phyloP scores from a whole-genome alignment of 805 yeast species.

The Kodamaea neixiangensis region DNA sequence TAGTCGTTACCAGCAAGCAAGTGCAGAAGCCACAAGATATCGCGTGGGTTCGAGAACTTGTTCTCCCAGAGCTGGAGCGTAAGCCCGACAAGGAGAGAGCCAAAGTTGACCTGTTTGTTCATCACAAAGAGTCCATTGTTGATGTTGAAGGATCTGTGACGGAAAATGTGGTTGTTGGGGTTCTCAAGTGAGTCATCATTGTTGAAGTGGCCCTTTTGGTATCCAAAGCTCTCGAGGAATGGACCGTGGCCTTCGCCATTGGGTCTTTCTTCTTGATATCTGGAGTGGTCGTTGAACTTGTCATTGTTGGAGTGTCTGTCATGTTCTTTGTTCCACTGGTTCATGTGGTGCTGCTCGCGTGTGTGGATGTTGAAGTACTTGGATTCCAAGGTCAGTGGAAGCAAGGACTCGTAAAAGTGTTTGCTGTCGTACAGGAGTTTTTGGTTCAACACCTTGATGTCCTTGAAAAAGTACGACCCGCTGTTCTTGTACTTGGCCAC shows the following conservation, averaged over 20 bases:
- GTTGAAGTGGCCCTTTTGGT: not conserved
- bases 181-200: not conserved
- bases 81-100: slow-evolving; percentile 10
- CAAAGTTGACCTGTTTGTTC: slow-evolving; percentile 10
- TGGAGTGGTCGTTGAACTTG: not conserved
- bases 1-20: slow-evolving; percentile 8
- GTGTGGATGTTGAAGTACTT: slow-evolving; percentile 1
- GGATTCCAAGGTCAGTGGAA: slow-evolving; percentile 5
- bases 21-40: slow-evolving; percentile 15
- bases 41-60: slow-evolving; percentile 7
- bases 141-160: slow-evolving; percentile 2
- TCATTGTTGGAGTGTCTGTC: not conserved
- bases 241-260: not conserved
- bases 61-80: slow-evolving; percentile 12
- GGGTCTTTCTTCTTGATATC: not conserved
- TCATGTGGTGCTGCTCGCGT: not conserved
- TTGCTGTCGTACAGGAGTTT: slow-evolving; percentile 5
- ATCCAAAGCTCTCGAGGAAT: not conserved
- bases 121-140: slow-evolving; percentile 11
- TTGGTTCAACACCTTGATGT: slow-evolving; percentile 7
- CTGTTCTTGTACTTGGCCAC: slow-evolving; percentile 17
- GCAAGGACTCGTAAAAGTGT: slow-evolving; percentile 9
- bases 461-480: slow-evolving; percentile 27
- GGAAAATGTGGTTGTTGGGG: slow-evolving; percentile 1
- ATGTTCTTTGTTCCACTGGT: not conserved